Evolutionary conservation across 768 basidiomycete species (phyloP).

Genomic region (Suillus fuscotomentosus): DNA sequence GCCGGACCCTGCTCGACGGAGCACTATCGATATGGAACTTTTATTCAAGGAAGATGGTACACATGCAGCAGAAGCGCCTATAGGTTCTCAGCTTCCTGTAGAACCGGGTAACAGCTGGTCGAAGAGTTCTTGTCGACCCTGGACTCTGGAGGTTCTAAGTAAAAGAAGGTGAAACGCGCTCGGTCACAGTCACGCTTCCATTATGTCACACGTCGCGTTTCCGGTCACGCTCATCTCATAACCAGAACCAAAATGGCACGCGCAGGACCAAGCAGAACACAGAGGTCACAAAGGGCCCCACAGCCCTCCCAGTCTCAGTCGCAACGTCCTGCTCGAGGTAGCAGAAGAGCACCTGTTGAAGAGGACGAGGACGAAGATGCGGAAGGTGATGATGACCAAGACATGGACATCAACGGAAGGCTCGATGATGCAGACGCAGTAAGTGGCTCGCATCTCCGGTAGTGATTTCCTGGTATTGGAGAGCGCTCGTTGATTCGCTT

Average conservation of each 20-base stretch:
- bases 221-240: constrained; percentile 5
- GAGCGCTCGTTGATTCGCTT: not conserved
- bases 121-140: not conserved
- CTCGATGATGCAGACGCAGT: constrained; percentile 22
- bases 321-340: constrained; percentile 30
- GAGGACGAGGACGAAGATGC: constrained; percentile 36
- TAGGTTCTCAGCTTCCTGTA: too few relatives aligned
- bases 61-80: not conserved
- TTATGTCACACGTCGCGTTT: not conserved
- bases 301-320: constrained; percentile 41
- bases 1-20: too few relatives aligned
- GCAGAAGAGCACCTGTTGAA: constrained; percentile 22
- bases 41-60: not conserved
- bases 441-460: constrained; percentile 1
- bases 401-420: constrained; percentile 33
- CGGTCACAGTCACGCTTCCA: constrained; percentile 11
- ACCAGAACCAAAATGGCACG: constrained; percentile 25
- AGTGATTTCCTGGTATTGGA: not conserved
- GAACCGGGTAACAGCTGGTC: not conserved
- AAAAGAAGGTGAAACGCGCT: constrained; percentile 10
- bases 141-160: not conserved
- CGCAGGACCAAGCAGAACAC: constrained; percentile 30
- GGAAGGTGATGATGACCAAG: constrained; percentile 20
- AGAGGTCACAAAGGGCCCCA: constrained; percentile 38
- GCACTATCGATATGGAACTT: not conserved